Conservation (phyloP, 108 stramenopile species). For the Fistulifera pelliculosa region DNA sequence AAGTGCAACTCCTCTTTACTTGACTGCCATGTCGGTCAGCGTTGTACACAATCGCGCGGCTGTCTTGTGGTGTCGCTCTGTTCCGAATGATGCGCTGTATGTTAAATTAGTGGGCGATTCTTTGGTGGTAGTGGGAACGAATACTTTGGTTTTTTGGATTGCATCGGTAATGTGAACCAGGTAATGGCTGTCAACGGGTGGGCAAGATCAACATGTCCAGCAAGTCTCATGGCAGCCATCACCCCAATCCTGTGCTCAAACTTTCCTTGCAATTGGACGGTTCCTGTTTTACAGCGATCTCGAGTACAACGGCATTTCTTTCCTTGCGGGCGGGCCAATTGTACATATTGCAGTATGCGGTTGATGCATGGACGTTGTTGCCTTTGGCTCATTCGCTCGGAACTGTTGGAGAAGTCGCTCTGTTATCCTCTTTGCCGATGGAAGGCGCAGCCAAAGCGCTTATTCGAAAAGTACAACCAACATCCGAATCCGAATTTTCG, state of each 20-base stretch:
- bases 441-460: constrained; percentile 6
- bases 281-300: constrained; percentile 34
- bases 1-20: constrained; percentile 44
- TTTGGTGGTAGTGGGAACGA: constrained; percentile 57
- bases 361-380: constrained; percentile 36
- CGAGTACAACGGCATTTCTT: constrained; percentile 44
- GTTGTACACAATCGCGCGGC: constrained; percentile 66
- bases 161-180: constrained; percentile 54
- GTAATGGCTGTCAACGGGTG: constrained; percentile 76
- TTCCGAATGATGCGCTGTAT: constrained; percentile 65
- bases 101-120: constrained; percentile 28
- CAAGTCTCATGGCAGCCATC: constrained; percentile 22
- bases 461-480: constrained; percentile 12
- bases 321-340: constrained; percentile 53
- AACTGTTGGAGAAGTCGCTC: constrained; percentile 56
- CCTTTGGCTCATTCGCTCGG: constrained; percentile 56
- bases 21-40: constrained; percentile 67
- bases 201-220: constrained; percentile 47
- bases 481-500: constrained; percentile 2
- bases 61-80: constrained; percentile 66
- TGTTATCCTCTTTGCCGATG: constrained; percentile 29
- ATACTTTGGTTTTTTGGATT: constrained; percentile 48
- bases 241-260: constrained; percentile 54
- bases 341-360: constrained; percentile 40
- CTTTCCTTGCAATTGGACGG: constrained; percentile 71